Percentiles rank a stretch among this genome's conserved stretches.
These are phyloP conservation scores for Colletotrichum coccodes DNA, from an alignment of 2,329 filamentous ascomycete genomes.

Conservation along the genomic window DNA sequence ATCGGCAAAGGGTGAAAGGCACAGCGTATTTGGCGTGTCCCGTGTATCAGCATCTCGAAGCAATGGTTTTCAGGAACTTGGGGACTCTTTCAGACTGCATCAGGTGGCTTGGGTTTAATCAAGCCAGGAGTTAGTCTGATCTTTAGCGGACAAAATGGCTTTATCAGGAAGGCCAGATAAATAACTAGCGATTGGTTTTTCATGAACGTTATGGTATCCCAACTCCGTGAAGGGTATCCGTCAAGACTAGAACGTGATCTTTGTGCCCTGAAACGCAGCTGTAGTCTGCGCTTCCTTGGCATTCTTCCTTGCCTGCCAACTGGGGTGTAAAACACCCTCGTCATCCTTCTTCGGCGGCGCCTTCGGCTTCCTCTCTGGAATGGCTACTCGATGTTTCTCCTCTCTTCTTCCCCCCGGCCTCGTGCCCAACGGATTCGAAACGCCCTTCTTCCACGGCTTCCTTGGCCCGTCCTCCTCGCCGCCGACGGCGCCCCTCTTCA, in stretches of 20 bases:
- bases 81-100: not conserved
- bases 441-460: conserved; percentile 65
- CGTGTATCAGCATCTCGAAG: not conserved
- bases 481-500: conserved; percentile 64
- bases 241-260: conserved; percentile 50
- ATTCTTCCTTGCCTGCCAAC: conserved; percentile 72
- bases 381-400: conserved; percentile 14
- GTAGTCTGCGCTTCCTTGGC: conserved; percentile 66
- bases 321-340: conserved; percentile 68
- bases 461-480: conserved; percentile 44
- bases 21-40: not conserved
- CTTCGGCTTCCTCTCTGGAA: conserved; percentile 33
- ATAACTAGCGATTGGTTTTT: conserved; percentile 1
- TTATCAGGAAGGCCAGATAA: not conserved
- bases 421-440: conserved; percentile 47
- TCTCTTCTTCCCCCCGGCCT: conserved; percentile 33
- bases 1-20: not conserved
- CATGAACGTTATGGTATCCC: not conserved
- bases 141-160: not conserved
- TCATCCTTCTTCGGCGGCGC: conserved; percentile 55
- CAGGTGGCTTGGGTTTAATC: not conserved
- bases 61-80: not conserved
- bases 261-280: conserved; percentile 64
- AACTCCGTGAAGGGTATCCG: not conserved
- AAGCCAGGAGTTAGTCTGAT: not conserved